Conservation (phyloP, 2,329 filamentous ascomycete species). For the Stemphylium lycopersici region DNA sequence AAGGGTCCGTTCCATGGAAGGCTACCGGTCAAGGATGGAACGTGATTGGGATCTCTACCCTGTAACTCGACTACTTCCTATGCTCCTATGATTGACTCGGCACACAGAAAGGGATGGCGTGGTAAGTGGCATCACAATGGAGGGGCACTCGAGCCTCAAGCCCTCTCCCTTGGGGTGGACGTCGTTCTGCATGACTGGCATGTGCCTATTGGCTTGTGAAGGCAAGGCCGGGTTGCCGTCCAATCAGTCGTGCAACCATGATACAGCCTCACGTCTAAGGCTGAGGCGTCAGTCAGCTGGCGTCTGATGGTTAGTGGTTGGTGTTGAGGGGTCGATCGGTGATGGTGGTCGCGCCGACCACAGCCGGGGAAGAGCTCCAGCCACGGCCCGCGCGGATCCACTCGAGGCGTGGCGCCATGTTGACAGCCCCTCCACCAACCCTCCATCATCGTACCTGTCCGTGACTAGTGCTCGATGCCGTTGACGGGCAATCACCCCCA, state of each 20-base stretch:
- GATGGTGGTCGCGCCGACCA: not conserved
- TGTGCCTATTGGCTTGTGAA: conserved; percentile 16
- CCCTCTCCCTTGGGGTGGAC: conserved; percentile 1
- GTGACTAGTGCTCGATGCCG: not conserved
- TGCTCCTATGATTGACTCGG: not conserved
- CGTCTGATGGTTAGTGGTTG: conserved; percentile 12
- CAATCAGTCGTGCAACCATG: conserved; percentile 13
- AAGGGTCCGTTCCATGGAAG: conserved; percentile 1
- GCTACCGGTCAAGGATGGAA: not conserved
- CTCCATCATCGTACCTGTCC: conserved; percentile 2
- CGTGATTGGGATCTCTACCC: not conserved
- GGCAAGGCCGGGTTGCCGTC: not conserved
- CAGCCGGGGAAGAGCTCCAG: conserved; percentile 16
- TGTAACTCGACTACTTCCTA: not conserved
- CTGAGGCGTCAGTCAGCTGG: conserved; percentile 25
- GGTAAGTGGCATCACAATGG: conserved; percentile 13
- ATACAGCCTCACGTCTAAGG: conserved; percentile 19
- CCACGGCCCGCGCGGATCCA: conserved; percentile 17
- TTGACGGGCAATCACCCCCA: not conserved
- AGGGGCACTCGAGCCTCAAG: conserved; percentile 17
- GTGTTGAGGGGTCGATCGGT: conserved; percentile 20
- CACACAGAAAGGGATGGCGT: not conserved
- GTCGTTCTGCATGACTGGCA: conserved; percentile 3
- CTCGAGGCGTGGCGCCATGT: conserved; percentile 10
- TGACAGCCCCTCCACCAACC: conserved; percentile 6